Evolutionary conservation across 164 flowering plant species (phyloP).

Genomic region (Piper longum): DNA sequence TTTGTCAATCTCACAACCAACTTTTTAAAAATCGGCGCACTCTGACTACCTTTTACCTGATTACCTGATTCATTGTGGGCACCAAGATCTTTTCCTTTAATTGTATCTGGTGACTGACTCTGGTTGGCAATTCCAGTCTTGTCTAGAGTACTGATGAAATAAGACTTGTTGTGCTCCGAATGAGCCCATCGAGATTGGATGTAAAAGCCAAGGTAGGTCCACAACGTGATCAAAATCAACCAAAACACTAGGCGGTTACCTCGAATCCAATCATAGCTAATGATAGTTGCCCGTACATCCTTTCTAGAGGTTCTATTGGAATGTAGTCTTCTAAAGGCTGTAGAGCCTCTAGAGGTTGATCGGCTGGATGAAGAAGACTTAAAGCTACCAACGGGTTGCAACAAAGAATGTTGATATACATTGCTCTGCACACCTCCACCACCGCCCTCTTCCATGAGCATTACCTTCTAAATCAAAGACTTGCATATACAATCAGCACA

Average conservation of each 20-base stretch:
- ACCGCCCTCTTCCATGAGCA: slow-evolving; percentile 36
- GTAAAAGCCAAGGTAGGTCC: slow-evolving; percentile 89
- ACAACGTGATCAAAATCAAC: slow-evolving; percentile 82
- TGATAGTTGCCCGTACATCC: slow-evolving; percentile 36
- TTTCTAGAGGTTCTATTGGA: slow-evolving; percentile 60
- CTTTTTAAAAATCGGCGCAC: slow-evolving; percentile 7
- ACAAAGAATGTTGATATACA: slow-evolving; percentile 27
- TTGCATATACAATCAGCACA: not conserved
- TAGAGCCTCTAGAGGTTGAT: slow-evolving; percentile 64
- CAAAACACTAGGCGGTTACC: slow-evolving; percentile 58
- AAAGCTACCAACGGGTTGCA: slow-evolving; percentile 34
- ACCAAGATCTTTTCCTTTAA: slow-evolving; percentile 11
- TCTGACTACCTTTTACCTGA: slow-evolving; percentile 7
- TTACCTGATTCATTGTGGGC: slow-evolving; percentile 9
- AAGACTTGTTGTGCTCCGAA: slow-evolving; percentile 39
- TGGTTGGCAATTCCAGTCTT: slow-evolving; percentile 13
- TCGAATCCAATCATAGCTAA: slow-evolving; percentile 43
- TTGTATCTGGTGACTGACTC: slow-evolving; percentile 15
- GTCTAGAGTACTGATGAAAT: slow-evolving; percentile 40
- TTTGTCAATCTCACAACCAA: slow-evolving; percentile 25
- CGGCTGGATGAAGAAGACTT: slow-evolving; percentile 66
- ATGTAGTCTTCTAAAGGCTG: slow-evolving; percentile 46
- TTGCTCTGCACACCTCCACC: slow-evolving; percentile 24
- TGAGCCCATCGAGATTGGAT: slow-evolving; percentile 98
- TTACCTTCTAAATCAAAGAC: not conserved